phyloP scores from a whole-genome alignment of 208 protist genomes.

The Vickermania spadyakhi region DNA sequence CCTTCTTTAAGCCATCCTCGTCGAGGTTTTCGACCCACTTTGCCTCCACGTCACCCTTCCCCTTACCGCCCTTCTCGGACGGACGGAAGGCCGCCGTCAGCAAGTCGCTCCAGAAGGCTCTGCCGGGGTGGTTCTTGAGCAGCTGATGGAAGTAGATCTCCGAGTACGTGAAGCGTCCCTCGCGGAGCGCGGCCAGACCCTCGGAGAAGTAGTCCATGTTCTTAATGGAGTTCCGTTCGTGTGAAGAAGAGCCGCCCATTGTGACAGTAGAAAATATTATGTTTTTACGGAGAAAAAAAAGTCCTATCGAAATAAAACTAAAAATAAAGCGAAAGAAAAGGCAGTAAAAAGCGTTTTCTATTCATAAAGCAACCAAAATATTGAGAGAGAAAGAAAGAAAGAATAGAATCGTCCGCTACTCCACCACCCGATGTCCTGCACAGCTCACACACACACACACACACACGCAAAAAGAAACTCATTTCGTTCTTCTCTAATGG shows the following conservation, averaged over 20 bases:
- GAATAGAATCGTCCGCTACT: too few relatives aligned
- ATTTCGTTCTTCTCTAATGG: too few relatives aligned
- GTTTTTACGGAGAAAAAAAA: background rate
- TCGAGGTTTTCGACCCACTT: background rate
- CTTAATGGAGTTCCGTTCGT: background rate
- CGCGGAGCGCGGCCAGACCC: background rate
- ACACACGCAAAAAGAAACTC: too few relatives aligned
- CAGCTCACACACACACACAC: too few relatives aligned
- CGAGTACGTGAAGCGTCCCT: constrained; percentile 2
- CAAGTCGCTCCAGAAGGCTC: background rate
- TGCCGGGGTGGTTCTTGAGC: background rate
- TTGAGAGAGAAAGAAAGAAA: background rate
- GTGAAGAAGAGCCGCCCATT: background rate
- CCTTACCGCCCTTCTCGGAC: background rate
- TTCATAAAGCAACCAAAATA: background rate
- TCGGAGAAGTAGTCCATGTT: background rate
- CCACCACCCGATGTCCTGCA: too few relatives aligned
- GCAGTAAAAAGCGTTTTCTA: background rate
- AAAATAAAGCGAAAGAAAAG: background rate
- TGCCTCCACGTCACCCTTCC: background rate
- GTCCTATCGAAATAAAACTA: background rate
- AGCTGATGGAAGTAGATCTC: constrained; percentile 2
- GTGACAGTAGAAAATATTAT: background rate
- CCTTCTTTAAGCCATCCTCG: background rate
- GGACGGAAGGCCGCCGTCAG: constrained; percentile 1